These are phyloP conservation scores for Solanum habrochaites DNA, from an alignment of 257 asterid genomes.

Conservation along the genomic window DNA sequence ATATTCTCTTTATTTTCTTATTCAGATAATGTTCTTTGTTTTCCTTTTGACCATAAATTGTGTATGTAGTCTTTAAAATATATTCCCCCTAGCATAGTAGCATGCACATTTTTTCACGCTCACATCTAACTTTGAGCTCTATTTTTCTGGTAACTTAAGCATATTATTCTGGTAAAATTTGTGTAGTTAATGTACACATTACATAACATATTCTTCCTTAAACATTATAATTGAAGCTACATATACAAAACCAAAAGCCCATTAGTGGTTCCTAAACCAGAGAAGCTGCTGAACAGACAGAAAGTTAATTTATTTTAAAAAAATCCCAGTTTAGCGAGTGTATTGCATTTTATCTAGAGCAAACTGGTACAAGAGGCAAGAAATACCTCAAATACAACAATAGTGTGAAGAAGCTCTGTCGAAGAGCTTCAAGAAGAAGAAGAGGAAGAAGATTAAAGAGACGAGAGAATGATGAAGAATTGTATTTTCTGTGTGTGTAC, in stretches of 20 bases:
- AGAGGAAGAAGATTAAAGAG: no score
- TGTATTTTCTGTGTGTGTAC: no score
- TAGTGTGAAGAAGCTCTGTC: no score
- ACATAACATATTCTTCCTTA: neutral
- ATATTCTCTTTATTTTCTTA: neutral
- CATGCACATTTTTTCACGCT: neutral
- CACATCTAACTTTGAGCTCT: neutral
- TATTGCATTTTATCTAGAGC: neutral
- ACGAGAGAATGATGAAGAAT: no score
- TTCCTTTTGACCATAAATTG: neutral
- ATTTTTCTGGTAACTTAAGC: neutral
- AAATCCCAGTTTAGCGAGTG: neutral
- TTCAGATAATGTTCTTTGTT: neutral
- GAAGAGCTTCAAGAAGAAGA: no score
- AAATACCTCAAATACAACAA: neutral
- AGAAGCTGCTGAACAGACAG: neutral
- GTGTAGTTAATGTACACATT: neutral
- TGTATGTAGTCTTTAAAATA: neutral
- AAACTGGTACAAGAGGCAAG: neutral
- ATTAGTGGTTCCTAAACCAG: neutral
- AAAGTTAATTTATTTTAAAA: no score
- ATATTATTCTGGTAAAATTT: neutral
- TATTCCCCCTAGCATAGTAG: neutral
- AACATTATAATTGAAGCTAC: neutral
- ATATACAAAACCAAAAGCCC: neutral